Evolutionary conservation across 352 stramenopile species (phyloP).

Genomic region (Albugo candida): DNA sequence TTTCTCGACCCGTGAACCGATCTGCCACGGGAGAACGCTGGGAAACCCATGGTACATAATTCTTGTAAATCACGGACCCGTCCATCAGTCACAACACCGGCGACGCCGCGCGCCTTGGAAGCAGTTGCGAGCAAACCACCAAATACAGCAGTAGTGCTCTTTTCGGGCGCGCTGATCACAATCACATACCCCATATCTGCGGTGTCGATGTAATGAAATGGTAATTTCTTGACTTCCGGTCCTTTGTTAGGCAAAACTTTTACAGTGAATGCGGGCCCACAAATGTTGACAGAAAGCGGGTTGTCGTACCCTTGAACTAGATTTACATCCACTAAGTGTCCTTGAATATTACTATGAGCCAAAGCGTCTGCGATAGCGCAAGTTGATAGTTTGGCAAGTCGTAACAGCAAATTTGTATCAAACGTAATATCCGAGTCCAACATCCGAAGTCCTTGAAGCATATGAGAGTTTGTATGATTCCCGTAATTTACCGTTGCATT

Average conservation of each 20-base stretch:
- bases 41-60: slow-evolving; percentile 41
- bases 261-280: slow-evolving; percentile 47
- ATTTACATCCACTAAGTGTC: slow-evolving; percentile 55
- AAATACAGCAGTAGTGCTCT: slow-evolving; percentile 37
- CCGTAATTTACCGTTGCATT: neutral
- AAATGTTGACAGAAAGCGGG: slow-evolving; percentile 48
- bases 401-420: slow-evolving; percentile 40
- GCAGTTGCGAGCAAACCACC: slow-evolving; percentile 48
- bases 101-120: slow-evolving; percentile 40
- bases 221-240: slow-evolving; percentile 29
- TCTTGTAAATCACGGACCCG: slow-evolving; percentile 59
- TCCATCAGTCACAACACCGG: slow-evolving; percentile 50
- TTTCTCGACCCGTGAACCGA: slow-evolving; percentile 47
- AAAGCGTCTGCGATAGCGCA: slow-evolving; percentile 66
- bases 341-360: slow-evolving; percentile 52
- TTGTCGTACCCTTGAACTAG: slow-evolving; percentile 38
- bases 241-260: slow-evolving; percentile 53
- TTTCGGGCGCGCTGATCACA: slow-evolving; percentile 43
- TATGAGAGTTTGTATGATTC: slow-evolving; percentile 12
- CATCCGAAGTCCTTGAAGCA: slow-evolving; percentile 31
- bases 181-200: slow-evolving; percentile 54
- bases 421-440: slow-evolving; percentile 39
- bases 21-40: slow-evolving; percentile 41
- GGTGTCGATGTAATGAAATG: slow-evolving; percentile 67
- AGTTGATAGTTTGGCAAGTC: slow-evolving; percentile 54